Conservation (phyloP, 257 asterid genomes). For the Nicotiana tomentosiformis region DNA sequence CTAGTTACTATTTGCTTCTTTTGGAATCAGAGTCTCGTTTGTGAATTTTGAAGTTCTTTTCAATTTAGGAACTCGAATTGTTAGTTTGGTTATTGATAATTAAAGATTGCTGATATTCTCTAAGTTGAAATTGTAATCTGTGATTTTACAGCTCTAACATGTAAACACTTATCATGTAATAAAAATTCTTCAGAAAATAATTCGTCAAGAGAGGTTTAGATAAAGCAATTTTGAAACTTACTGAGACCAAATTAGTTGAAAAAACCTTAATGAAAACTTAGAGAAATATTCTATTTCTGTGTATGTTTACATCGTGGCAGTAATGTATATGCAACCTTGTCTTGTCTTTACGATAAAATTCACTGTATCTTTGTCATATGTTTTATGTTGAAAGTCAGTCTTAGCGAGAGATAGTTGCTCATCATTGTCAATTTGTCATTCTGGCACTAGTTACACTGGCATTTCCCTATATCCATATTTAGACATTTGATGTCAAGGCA, state of each 20-base stretch:
- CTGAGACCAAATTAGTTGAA: background rate
- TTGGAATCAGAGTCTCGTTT: background rate
- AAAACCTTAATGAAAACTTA: background rate
- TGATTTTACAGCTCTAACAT: background rate
- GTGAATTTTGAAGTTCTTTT: background rate
- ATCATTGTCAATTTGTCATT: background rate
- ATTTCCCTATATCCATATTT: background rate
- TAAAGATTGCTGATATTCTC: background rate
- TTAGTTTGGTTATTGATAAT: background rate
- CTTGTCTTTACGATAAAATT: background rate
- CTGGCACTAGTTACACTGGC: background rate
- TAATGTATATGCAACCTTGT: background rate
- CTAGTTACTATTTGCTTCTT: background rate
- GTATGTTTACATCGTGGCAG: background rate
- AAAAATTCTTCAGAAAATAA: background rate
- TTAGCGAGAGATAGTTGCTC: background rate
- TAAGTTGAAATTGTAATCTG: background rate
- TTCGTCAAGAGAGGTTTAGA: background rate
- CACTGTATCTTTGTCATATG: background rate
- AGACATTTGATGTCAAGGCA: background rate
- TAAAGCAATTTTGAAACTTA: background rate
- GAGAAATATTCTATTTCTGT: background rate
- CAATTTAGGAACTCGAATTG: background rate
- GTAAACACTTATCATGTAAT: background rate
- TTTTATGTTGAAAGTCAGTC: background rate